Percentiles rank a stretch among this genome's conserved stretches.
phyloP scores from a whole-genome alignment of 202 grass and related monocot species.

The Eragrostis tef region DNA sequence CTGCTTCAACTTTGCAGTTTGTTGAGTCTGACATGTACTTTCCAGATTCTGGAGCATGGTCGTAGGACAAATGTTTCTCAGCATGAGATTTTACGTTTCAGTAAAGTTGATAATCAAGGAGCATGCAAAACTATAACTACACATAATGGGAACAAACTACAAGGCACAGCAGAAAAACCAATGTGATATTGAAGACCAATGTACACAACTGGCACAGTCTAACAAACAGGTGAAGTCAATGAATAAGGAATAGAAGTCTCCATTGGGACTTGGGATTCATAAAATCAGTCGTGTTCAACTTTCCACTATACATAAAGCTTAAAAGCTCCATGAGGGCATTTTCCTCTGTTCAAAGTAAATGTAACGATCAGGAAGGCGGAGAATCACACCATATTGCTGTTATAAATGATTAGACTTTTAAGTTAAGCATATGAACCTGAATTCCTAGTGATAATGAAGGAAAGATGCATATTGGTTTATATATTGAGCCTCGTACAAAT shows the following conservation, averaged over 20 bases:
- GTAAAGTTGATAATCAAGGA: conserved; percentile 8
- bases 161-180: conserved; percentile 18
- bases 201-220: neutral
- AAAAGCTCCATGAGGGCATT: no score
- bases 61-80: conserved; percentile 27
- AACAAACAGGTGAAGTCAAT: conserved; percentile 9
- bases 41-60: conserved; percentile 56
- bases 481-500: conserved; percentile 14
- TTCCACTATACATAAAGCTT: no score
- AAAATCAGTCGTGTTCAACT: no score
- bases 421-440: neutral
- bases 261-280: neutral
- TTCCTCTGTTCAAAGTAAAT: no score
- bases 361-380: conserved; percentile 40
- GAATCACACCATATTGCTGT: neutral
- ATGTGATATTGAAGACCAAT: conserved; percentile 15
- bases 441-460: neutral
- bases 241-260: neutral
- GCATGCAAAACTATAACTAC: conserved; percentile 16
- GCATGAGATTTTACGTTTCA: conserved; percentile 10
- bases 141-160: neutral
- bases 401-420: neutral
- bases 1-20: conserved; percentile 65
- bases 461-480: conserved; percentile 21
- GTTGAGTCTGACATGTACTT: conserved; percentile 44